A percentile compares a stretch with the other conserved stretches of the same genome.
These are phyloP conservation scores for Avena sativa DNA, from an alignment of 176 grass and related monocot species.

Conservation along the genomic window DNA sequence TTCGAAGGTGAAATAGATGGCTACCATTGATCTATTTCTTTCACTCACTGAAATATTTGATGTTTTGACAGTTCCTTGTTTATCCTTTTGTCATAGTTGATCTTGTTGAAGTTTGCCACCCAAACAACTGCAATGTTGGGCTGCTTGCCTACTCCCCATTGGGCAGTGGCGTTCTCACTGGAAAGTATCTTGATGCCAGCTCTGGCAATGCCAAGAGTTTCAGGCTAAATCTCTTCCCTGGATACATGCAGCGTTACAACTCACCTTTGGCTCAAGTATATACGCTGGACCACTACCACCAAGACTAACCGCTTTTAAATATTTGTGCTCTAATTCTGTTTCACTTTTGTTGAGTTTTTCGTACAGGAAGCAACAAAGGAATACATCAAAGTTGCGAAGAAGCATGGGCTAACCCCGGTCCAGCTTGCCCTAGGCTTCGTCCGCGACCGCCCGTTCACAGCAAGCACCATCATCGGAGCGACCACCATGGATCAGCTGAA, in stretches of 20 bases:
- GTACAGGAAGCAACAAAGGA: conserved; percentile 69
- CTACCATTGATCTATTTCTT: background rate
- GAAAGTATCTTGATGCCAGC: conserved; percentile 79
- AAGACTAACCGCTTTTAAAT: background rate
- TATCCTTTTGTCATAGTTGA: conserved; percentile 61
- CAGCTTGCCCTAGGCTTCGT: conserved; percentile 65
- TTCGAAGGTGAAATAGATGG: conserved; percentile 72
- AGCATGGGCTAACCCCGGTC: conserved; percentile 54
- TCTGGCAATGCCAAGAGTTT: conserved; percentile 47
- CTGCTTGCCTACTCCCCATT: conserved; percentile 94
- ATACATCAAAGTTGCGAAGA: conserved; percentile 73
- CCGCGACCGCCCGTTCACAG: conserved; percentile 68
- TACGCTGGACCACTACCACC: background rate
- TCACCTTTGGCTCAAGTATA: conserved; percentile 75
- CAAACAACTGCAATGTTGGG: conserved; percentile 83
- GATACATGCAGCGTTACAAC: conserved; percentile 92
- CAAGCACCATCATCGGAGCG: conserved; percentile 89
- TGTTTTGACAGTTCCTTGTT: background rate
- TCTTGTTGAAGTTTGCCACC: conserved; percentile 93
- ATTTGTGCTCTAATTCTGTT: background rate
- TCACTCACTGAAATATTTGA: background rate
- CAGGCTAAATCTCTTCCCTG: conserved; percentile 87
- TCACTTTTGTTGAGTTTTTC: background rate
- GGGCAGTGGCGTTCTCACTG: conserved; percentile 75
- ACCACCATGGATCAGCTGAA: conserved; percentile 80